These are phyloP conservation scores for Anacardium occidentale DNA, from an alignment of 345 rosid species.

Conservation along the genomic window DNA sequence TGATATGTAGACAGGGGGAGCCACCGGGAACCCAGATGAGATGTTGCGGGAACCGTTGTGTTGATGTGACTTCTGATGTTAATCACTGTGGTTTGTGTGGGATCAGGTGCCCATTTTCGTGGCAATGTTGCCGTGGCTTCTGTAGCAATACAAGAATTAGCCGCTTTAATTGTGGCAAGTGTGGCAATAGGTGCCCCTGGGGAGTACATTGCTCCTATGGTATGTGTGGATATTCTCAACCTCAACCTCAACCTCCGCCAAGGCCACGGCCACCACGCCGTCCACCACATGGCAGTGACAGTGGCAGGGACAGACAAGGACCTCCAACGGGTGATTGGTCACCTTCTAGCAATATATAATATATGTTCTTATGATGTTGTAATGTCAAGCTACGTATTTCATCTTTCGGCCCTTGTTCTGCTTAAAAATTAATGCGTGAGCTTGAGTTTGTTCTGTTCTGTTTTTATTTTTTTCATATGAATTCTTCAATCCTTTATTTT, in stretches of 20 bases:
- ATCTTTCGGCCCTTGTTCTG: too few species aligned
- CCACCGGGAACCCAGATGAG: conserved; percentile 28
- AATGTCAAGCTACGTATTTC: too few species aligned
- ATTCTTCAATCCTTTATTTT: too few species aligned
- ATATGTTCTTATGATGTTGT: too few species aligned
- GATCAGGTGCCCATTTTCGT: conserved; percentile 39
- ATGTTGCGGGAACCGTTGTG: conserved; percentile 51
- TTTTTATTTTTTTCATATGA: too few species aligned
- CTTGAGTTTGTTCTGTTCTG: too few species aligned
- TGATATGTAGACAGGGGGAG: conserved; percentile 40
- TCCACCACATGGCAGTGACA: neutral
- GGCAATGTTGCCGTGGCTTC: conserved; percentile 51
- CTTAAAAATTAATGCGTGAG: too few species aligned
- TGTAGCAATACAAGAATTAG: conserved; percentile 37
- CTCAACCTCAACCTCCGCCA: conserved; percentile 13
- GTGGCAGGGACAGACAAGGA: neutral
- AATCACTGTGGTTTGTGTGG: conserved; percentile 49
- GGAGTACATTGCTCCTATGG: conserved; percentile 38
- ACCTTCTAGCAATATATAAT: neutral
- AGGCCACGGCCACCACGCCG: conserved; percentile 15
- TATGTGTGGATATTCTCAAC: conserved; percentile 57
- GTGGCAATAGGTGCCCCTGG: conserved; percentile 45
- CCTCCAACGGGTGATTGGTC: conserved; percentile 17
- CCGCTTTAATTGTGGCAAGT: conserved; percentile 42
- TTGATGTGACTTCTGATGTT: conserved; percentile 41